Conservation (phyloP, 257 asterid genomes). For the Solanum ossicruentum region DNA sequence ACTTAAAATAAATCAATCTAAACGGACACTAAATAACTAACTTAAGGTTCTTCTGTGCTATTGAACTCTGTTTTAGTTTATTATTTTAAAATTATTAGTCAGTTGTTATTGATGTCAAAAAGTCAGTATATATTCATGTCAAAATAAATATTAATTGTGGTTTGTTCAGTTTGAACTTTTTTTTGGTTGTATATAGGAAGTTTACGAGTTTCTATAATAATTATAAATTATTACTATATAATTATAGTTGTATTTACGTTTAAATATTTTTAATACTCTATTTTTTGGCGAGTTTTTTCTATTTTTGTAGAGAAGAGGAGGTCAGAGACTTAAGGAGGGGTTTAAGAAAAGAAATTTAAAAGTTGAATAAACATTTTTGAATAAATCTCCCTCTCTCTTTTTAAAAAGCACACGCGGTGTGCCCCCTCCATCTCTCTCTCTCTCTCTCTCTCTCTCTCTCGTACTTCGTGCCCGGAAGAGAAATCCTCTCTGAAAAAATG, state of each 20-base stretch:
- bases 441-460: not conserved
- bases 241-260: not conserved
- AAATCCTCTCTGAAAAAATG: constrained; percentile 4
- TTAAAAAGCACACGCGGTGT: not conserved
- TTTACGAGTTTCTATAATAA: not conserved
- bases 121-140: not conserved
- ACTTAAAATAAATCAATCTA: too few relatives aligned
- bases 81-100: not conserved
- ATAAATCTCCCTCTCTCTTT: constrained; percentile 1
- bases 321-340: not conserved
- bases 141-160: not conserved
- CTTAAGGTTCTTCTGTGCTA: not conserved
- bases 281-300: not conserved
- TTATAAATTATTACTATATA: not conserved
- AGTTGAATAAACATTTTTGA: not conserved
- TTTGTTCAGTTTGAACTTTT: not conserved
- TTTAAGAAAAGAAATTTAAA: not conserved
- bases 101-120: not conserved
- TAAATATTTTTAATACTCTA: not conserved
- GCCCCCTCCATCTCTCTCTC: not conserved
- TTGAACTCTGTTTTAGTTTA: not conserved
- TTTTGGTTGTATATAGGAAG: not conserved
- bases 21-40: not conserved
- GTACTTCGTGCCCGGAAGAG: not conserved
- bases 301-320: not conserved